Evolutionary conservation across 2,329 filamentous ascomycete genomes (phyloP).

Genomic region (Cladosporium oxysporum): DNA sequence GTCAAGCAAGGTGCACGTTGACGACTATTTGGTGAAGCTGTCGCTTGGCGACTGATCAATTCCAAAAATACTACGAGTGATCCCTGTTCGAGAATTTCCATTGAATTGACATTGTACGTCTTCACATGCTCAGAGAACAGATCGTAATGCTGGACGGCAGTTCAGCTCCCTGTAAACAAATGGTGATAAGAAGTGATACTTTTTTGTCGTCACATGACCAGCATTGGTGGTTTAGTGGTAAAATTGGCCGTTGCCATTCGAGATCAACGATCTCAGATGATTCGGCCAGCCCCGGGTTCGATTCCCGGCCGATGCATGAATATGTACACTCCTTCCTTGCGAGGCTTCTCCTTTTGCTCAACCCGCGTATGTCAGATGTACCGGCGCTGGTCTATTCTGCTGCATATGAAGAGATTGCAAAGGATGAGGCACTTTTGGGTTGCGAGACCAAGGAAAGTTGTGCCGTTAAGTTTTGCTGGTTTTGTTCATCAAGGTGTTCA

Average conservation of each 20-base stretch:
- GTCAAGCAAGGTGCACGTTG: no score
- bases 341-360: not conserved
- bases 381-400: not conserved
- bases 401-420: not conserved
- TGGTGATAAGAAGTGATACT: no score
- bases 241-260: not conserved
- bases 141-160: not conserved
- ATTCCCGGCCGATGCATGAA: not conserved
- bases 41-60: no score
- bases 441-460: not conserved
- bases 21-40: no score
- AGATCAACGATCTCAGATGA: not conserved
- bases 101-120: no score
- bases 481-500: not conserved
- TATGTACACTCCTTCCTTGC: not conserved
- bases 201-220: not conserved
- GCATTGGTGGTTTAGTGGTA: not conserved
- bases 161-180: no score
- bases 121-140: not conserved
- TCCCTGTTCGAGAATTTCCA: no score
- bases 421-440: not conserved
- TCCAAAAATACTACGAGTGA: no score
- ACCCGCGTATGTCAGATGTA: not conserved
- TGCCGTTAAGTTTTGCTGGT: not conserved
- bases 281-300: not conserved